Conservation (phyloP, 257 asterid genomes). For the Nicotiana otophora region DNA sequence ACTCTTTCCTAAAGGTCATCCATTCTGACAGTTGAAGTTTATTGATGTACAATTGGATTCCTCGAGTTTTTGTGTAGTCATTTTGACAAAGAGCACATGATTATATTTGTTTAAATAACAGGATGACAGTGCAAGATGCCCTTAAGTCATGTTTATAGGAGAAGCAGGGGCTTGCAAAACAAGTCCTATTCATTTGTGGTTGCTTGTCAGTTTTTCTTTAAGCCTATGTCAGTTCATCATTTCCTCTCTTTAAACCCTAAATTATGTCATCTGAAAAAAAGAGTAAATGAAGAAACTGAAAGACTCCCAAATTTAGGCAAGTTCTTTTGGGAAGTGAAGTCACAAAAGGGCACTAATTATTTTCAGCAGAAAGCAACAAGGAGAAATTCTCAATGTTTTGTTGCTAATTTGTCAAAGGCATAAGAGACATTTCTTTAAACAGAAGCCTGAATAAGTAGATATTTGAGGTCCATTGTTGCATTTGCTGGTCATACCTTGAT, state of each 20-base stretch:
- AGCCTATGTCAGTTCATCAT: not conserved
- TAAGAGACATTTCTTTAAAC: not conserved
- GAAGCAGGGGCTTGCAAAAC: not conserved
- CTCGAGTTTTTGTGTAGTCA: not conserved
- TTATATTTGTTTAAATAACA: not conserved
- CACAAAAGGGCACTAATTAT: not conserved
- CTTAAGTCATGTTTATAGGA: not conserved
- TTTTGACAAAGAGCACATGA: not conserved
- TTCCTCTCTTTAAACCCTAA: not conserved
- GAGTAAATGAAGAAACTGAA: constrained; percentile 3
- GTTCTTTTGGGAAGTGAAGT: not conserved
- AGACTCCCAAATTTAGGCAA: not conserved
- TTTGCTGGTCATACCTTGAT: no score
- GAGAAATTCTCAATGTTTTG: not conserved
- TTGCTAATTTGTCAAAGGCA: not conserved
- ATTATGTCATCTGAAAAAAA: not conserved
- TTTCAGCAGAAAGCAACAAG: not conserved
- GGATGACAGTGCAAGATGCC: not conserved
- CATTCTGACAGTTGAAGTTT: not conserved
- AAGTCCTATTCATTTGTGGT: not conserved
- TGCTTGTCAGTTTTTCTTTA: not conserved
- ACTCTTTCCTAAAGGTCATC: not conserved
- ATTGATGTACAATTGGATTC: not conserved
- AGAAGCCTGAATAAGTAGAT: not conserved
- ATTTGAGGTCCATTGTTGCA: not conserved